Evolutionary conservation across 2,329 filamentous ascomycete species (phyloP).

Genomic region (Xylaria digitata): DNA sequence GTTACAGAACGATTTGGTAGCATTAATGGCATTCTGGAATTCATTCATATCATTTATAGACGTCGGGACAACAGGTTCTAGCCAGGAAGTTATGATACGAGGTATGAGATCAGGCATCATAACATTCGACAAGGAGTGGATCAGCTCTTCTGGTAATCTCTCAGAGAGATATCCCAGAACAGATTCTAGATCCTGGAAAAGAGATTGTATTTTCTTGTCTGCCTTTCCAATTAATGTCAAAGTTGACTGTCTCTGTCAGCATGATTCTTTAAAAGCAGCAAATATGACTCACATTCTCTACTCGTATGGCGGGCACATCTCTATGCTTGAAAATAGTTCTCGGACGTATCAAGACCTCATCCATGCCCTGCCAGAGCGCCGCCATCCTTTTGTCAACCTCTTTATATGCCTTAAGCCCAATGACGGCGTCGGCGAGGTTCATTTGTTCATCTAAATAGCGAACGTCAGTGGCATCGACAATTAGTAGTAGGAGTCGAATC

Average conservation of each 20-base stretch:
- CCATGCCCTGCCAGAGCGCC: conserved; percentile 71
- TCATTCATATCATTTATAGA: conserved; percentile 75
- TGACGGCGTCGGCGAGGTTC: conserved; percentile 64
- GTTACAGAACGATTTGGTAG: conserved; percentile 72
- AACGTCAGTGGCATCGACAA: conserved; percentile 38
- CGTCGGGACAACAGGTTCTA: conserved; percentile 80
- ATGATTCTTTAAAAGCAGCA: neutral
- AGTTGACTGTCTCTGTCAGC: conserved; percentile 53
- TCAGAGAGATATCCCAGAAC: conserved; percentile 64
- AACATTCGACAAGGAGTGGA: conserved; percentile 71
- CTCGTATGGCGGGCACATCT: conserved; percentile 55
- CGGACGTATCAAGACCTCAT: conserved; percentile 69
- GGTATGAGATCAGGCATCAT: conserved; percentile 77
- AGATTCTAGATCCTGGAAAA: conserved; percentile 65
- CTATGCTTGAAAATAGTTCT: conserved; percentile 61
- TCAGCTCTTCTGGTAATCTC: conserved; percentile 64
- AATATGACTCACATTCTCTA: conserved; percentile 53
- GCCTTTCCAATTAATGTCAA: conserved; percentile 58
- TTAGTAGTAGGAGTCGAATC: neutral
- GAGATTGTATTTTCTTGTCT: conserved; percentile 59
- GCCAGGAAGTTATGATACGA: conserved; percentile 77
- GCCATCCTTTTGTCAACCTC: conserved; percentile 70
- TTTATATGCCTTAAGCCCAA: conserved; percentile 68
- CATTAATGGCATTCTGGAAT: conserved; percentile 77
- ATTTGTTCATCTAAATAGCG: conserved; percentile 60